Percentiles rank a stretch among this genome's conserved stretches.
Evolutionary conservation across 768 basidiomycete species (phyloP).

Genomic region (Porphyrellus cyaneotinctus): DNA sequence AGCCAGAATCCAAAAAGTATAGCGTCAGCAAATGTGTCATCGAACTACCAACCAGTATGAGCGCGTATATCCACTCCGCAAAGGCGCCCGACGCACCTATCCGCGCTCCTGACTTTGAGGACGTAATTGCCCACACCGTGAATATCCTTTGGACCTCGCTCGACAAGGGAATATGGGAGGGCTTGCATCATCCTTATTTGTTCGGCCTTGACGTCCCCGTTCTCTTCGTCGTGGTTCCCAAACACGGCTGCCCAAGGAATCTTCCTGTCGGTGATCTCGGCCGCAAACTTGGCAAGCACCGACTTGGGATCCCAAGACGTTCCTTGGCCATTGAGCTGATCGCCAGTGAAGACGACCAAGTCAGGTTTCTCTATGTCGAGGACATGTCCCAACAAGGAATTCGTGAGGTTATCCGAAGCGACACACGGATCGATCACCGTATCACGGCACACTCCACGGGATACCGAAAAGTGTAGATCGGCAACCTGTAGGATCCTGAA

Average conservation of each 20-base stretch:
- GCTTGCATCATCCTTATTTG: slow-evolving; percentile 70
- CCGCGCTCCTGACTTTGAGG: slow-evolving; percentile 77
- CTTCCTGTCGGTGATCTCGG: slow-evolving; percentile 63
- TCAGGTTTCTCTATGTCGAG: slow-evolving; percentile 85
- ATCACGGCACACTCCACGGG: slow-evolving; percentile 73
- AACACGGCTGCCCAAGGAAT: slow-evolving; percentile 93
- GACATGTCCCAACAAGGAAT: slow-evolving; percentile 61
- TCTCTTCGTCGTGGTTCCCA: slow-evolving; percentile 91
- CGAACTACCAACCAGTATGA: slow-evolving; percentile 49
- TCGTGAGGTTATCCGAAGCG: slow-evolving; percentile 75
- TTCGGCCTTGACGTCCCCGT: slow-evolving; percentile 54
- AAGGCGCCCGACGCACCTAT: slow-evolving; percentile 55
- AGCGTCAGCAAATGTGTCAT: slow-evolving; percentile 85
- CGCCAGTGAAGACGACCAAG: slow-evolving; percentile 87
- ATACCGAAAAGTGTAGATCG: slow-evolving; percentile 89
- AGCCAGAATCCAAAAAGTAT: slow-evolving; percentile 88
- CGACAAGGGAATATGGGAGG: slow-evolving; percentile 81
- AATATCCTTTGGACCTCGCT: slow-evolving; percentile 75
- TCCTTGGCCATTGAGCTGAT: slow-evolving; percentile 90
- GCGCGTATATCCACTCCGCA: not conserved
- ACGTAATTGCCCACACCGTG: slow-evolving; percentile 93
- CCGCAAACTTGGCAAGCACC: slow-evolving; percentile 85
- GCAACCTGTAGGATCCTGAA: slow-evolving; percentile 92
- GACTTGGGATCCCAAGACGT: slow-evolving; percentile 87
- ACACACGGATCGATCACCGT: slow-evolving; percentile 48